Conservation (phyloP, 768 basidiomycete genomes). For the Suillus subaureus region DNA sequence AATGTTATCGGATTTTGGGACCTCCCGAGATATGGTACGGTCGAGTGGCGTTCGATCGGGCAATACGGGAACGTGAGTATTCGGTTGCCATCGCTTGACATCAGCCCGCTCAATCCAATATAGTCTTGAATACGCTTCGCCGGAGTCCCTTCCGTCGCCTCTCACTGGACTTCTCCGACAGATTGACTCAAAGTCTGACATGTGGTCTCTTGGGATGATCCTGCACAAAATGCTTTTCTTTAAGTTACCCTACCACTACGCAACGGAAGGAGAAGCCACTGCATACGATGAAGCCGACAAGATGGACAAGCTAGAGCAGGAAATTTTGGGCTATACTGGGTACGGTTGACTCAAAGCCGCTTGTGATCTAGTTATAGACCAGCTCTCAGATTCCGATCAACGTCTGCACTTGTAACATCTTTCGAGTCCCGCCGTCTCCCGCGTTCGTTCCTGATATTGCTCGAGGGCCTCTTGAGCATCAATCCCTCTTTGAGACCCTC, state of each 20-base stretch:
- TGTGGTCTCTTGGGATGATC: conserved; percentile 98
- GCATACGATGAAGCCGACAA: conserved; percentile 59
- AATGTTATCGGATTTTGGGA: conserved; percentile 96
- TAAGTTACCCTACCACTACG: conserved; percentile 80
- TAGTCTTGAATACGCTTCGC: conserved; percentile 86
- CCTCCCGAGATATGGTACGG: conserved; percentile 87
- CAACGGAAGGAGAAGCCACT: conserved; percentile 58
- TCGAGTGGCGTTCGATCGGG: conserved; percentile 72
- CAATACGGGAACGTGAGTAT: conserved; percentile 91
- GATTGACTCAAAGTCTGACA: conserved; percentile 87
- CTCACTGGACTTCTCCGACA: conserved; percentile 65
- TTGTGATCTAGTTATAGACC: conserved; percentile 8
- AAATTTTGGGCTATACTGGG: conserved; percentile 78
- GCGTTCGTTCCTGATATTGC: conserved; percentile 64
- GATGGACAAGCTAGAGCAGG: conserved; percentile 67
- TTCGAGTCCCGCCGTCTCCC: conserved; percentile 79
- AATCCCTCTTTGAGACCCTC: conserved; percentile 64
- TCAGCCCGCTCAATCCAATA: neutral
- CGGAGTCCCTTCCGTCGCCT: conserved; percentile 79
- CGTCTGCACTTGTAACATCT: conserved; percentile 47
- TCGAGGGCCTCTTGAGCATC: conserved; percentile 72
- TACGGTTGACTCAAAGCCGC: conserved; percentile 32
- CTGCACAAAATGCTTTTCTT: conserved; percentile 93
- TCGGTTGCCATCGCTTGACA: conserved; percentile 3
- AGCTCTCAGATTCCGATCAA: conserved; percentile 51